These are phyloP conservation scores for Prunus dulcis DNA, from an alignment of 306 rosid genomes.

Conservation along the genomic window DNA sequence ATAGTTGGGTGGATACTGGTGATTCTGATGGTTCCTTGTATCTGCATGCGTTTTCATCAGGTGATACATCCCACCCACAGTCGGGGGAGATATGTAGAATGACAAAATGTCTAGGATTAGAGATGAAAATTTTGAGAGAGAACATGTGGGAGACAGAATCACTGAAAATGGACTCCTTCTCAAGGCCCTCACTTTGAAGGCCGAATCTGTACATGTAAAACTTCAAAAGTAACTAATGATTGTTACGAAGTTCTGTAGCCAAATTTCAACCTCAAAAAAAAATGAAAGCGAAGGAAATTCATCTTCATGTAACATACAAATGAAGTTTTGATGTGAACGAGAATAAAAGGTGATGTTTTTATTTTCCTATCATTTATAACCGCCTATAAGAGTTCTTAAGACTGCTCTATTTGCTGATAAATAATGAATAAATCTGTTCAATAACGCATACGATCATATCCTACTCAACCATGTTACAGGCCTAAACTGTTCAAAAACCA, in stretches of 20 bases:
- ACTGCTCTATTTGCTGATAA: too few species aligned
- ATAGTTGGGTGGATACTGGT: slow-evolving; percentile 74
- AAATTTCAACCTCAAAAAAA: neutral
- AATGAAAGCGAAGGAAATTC: neutral
- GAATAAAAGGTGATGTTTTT: neutral
- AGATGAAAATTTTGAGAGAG: slow-evolving; percentile 51
- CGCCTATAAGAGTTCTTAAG: neutral
- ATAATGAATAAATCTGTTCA: too few species aligned
- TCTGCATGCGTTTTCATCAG: slow-evolving; percentile 75
- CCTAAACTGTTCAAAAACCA: slow-evolving; percentile 3
- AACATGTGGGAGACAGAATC: neutral
- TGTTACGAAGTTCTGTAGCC: neutral
- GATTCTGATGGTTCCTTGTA: slow-evolving; percentile 44
- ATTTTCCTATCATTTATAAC: neutral
- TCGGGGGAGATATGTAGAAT: slow-evolving; percentile 56
- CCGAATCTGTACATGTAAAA: neutral
- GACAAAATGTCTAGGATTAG: slow-evolving; percentile 59
- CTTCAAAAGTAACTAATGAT: neutral
- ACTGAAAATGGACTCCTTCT: neutral
- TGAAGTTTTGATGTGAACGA: too few species aligned
- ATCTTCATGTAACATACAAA: neutral
- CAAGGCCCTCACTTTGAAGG: neutral
- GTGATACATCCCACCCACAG: slow-evolving; percentile 60
- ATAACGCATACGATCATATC: neutral
- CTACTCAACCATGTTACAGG: neutral